A percentile compares a stretch with the other conserved stretches of the same genome.
Evolutionary conservation across 108 stramenopile genomes (phyloP).

Genomic region (Stephanodiscus minutulus): DNA sequence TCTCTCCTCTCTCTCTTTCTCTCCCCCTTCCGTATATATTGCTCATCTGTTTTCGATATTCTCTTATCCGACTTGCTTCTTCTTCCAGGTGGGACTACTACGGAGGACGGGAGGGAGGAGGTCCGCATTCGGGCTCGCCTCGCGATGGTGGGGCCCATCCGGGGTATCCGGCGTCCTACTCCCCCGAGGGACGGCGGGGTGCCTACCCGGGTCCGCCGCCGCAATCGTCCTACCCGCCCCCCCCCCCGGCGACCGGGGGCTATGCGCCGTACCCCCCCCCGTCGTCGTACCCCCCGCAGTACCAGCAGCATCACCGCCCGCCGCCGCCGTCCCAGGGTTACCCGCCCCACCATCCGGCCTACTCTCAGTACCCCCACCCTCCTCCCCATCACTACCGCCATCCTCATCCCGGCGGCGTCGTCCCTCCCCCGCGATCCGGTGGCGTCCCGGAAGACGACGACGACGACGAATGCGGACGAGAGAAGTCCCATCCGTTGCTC

Average conservation of each 20-base stretch:
- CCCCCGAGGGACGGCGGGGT: neutral
- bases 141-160: neutral
- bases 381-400: neutral
- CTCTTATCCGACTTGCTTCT: too few species aligned
- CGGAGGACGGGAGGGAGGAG: neutral
- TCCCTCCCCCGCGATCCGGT: neutral
- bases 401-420: neutral
- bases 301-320: neutral
- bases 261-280: constrained; percentile 7
- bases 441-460: neutral
- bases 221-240: neutral
- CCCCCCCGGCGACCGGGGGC: constrained; percentile 2
- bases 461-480: neutral
- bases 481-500: constrained; percentile 10
- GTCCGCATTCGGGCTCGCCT: neutral
- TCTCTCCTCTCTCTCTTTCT: too few species aligned
- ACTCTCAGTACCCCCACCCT: neutral
- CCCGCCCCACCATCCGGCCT: constrained; percentile 15
- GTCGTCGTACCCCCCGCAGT: neutral
- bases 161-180: neutral
- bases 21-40: too few species aligned
- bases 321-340: neutral
- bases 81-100: neutral
- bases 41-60: too few species aligned
- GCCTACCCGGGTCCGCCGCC: constrained; percentile 7